Evolutionary conservation across 768 basidiomycete species (phyloP), one percentile per base, ranked within the genome.

Genomic region (Tricholoma sp.): DNA sequence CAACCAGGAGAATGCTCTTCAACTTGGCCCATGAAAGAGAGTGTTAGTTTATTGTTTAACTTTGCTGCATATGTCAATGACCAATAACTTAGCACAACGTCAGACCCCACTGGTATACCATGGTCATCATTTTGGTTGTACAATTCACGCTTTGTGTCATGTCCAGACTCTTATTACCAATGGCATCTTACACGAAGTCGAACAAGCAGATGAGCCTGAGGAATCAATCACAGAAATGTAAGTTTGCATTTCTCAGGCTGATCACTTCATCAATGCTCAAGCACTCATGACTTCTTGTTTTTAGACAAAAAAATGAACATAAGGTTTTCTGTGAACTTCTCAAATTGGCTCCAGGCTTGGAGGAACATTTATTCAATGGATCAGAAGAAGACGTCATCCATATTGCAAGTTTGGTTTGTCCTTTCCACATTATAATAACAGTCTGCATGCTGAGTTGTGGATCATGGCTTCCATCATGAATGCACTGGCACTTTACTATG

Each of bases 81-180:
- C 13, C 34, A 8, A 8, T 13, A 34, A 8, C 13, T 34, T 34
- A 34, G 34, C 34, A 34, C 5, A 2, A 34, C 5, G 34, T 34
- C 34, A 6, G 59, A 59, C n/a, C 54, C 59, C 57, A 7, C 34
- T 65, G 9, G 49, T 63, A 10, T 60, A 63, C 31, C 52, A 60
- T 41, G 56, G 64, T 10, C 45, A 31, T 8, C 64, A 66, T 24
- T 66, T 66, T 20, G 54, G 65, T 15, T 32, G 49, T 12, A 56
- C 52, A 1, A 34, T 66, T 1, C 60, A 66, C 49, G 55, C 62
- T 4, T 56, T 66, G n/a, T 66, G 65, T 52, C 63, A 57, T 34
- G 45, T 66, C 9, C 55, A 59, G 8, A 49, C 54, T 1, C 50
- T 66, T 11, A 8, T n/a, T 66, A 60, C 53, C 10, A 56, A 63